A percentile compares a stretch with the other conserved stretches of the same genome.
These are phyloP conservation scores for Hamiltosporidium tvaerminnensis DNA, from an alignment of 371 early-diverging fungal genomes.

Conservation along the genomic window DNA sequence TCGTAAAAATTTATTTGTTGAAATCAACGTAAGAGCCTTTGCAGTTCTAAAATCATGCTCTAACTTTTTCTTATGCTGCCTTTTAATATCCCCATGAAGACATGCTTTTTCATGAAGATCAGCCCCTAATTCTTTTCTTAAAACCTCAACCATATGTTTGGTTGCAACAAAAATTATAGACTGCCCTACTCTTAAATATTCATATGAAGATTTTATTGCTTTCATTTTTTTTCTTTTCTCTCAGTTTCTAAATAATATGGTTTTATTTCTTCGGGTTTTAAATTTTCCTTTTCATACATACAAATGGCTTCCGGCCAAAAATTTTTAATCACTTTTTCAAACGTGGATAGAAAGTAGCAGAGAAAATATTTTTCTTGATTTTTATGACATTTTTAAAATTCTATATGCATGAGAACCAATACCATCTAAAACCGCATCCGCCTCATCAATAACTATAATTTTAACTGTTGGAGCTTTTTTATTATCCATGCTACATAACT, in stretches of 20 bases:
- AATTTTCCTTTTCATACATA: slow-evolving; percentile 30
- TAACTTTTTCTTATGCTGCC: slow-evolving; percentile 80
- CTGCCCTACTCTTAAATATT: slow-evolving; percentile 88
- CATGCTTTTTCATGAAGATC: slow-evolving; percentile 89
- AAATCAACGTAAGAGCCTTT: slow-evolving; percentile 23
- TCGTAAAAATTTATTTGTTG: slow-evolving; percentile 72
- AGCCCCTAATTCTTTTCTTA: slow-evolving; percentile 84
- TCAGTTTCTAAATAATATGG: slow-evolving; percentile 42
- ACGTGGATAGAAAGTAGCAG: slow-evolving; percentile 45
- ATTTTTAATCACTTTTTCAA: slow-evolving; percentile 30
- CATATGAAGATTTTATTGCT: slow-evolving; percentile 79
- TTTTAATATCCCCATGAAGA: slow-evolving; percentile 86
- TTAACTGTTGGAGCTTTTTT: slow-evolving; percentile 65
- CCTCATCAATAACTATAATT: slow-evolving; percentile 56
- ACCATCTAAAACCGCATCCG: slow-evolving; percentile 38
- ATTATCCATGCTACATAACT: slow-evolving; percentile 63
- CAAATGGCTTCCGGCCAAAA: slow-evolving; percentile 6
- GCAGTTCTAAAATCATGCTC: slow-evolving; percentile 91
- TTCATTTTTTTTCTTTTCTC: slow-evolving; percentile 46
- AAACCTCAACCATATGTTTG: slow-evolving; percentile 78
- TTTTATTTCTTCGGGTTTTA: slow-evolving; percentile 50
- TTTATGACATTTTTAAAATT: slow-evolving; percentile 13
- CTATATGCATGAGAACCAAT: slow-evolving; percentile 32
- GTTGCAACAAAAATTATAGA: slow-evolving; percentile 95
- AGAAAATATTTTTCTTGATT: slow-evolving; percentile 44